Evolutionary conservation across 306 rosid genomes (phyloP), one percentile per base, ranked within the genome.

Genomic region (Parietaria judaica): DNA sequence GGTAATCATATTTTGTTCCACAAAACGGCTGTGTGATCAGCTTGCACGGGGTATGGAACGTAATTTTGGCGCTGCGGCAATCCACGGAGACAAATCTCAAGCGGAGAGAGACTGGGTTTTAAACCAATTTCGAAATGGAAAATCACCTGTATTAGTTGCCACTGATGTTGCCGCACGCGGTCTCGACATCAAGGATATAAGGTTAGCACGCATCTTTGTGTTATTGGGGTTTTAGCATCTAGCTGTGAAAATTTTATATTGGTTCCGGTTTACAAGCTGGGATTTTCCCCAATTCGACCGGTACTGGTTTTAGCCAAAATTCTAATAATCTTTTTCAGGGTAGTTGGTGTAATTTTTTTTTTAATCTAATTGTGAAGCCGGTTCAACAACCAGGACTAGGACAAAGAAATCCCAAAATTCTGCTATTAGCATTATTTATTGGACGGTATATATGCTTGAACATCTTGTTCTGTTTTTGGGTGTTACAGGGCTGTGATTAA

Each of bases 91-190:
- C 79, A 94, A 94, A 73, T 88, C 99, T 64, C 99, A 94, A 66
- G 84, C 85, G 70, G 99, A 94, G 80, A 83, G 97, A 64, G 99
- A 94, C 68, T 88, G 76, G 78, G 99, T 94, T 72, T 81, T 94
- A 73, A 80, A 84, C 77, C 99, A 94, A 78, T 94, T 94, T 59
- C 83, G 96, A 36, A 82, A 78, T 60, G 99, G 99, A 71, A 88
- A 88, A 76, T 86, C 94, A 34, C 99, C 99, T 9, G 66, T 94
- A 65, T 74, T 94, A 67, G 99, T 94, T 69, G 99, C 99, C 41
- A 94, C 99, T 4, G 99, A 94, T 56, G 99, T 94, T 77, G 99
- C 99, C 75, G 99, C 99, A 17, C 94, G 99, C 14, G 99, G 99
- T 48, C 99, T 94, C 74, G 99, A 94, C 73, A 84, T 94, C 78